Percentiles rank a stretch among this genome's conserved stretches.
phyloP scores from a whole-genome alignment of 306 rosid genomes.

The Alnus rubra region DNA sequence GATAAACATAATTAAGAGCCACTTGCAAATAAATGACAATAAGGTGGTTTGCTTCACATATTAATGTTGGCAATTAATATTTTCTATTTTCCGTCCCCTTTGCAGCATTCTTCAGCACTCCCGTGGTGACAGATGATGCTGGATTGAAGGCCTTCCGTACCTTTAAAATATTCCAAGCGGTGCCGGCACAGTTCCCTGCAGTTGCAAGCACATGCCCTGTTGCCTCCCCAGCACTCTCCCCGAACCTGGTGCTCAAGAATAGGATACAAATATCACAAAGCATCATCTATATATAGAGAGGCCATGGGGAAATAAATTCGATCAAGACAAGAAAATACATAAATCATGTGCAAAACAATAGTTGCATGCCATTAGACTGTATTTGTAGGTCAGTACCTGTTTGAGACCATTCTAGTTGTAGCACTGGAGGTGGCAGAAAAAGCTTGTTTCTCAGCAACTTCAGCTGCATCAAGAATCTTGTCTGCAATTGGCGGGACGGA shows the following conservation, averaged over 20 bases:
- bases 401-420: slow-evolving; percentile 61
- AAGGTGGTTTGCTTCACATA: not conserved
- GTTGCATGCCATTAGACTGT: too few relatives aligned
- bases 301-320: too few relatives aligned
- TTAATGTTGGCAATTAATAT: slow-evolving; percentile 2
- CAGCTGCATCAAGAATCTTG: slow-evolving; percentile 87
- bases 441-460: slow-evolving; percentile 89
- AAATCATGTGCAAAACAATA: too few relatives aligned
- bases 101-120: slow-evolving; percentile 56
- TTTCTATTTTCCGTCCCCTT: slow-evolving; percentile 29
- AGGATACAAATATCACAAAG: not conserved
- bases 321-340: too few relatives aligned
- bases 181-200: slow-evolving; percentile 66
- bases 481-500: slow-evolving; percentile 44
- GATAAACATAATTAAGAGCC: not conserved
- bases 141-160: slow-evolving; percentile 83
- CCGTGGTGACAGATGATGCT: slow-evolving; percentile 61
- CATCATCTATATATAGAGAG: not conserved
- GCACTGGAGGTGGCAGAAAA: slow-evolving; percentile 73
- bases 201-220: slow-evolving; percentile 78
- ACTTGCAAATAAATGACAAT: not conserved
- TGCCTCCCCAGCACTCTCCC: slow-evolving; percentile 87
- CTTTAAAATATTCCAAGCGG: slow-evolving; percentile 88
- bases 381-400: slow-evolving; percentile 47
- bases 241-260: slow-evolving; percentile 53